Evolutionary conservation across 179 eudicot species (phyloP), one percentile per base, ranked within the genome.

Genomic region (Spinacia oleracea): DNA sequence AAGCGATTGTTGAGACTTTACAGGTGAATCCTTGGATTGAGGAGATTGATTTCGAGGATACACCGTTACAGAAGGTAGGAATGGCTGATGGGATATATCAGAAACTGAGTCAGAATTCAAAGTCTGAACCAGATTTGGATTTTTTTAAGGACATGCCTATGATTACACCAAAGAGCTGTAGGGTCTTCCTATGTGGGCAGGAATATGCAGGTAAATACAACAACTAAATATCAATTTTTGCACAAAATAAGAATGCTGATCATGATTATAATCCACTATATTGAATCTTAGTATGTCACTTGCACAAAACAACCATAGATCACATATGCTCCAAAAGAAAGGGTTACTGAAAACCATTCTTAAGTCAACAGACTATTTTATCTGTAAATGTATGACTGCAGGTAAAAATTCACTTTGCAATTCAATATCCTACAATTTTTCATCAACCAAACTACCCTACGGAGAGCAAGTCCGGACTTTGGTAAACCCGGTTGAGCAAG

Each of bases 21-120:
- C 93, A 93, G 72, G 88, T 95, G 68, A 95, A 95, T 83, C 97
- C 98, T 43, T 95, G 98, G 98, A 87, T 95, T 6, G 95, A 95
- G 82, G 97, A 90, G 72, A 90, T 95, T 76, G 98, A 95, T 83
- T 93, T 95, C 12, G 83, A 85, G 15, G 83, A 93, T 69, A 95
- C 98, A 5, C 98, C 98, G 0, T 81, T 95, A 74, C 88, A 90
- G 65, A 85, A 69, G 64, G 83, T 86, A 5, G 98, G 98, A 77
- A 89, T 89, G 81, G 78, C 93, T 35, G 95, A 93, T 74, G 92
- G 67, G 59, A 85, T 95, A 75, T 74, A 87, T 83, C 88, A 87
- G 82, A 93, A 85, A 77, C 77, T 95, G 77, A 88, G 95, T 50
- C 92, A 91, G 88, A 93, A 91, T 70, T 92, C 74, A 62, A 88